Base-by-base conservation (phyloP, 108 stramenopile species). In the Stephanodiscus minutulus region DNA sequence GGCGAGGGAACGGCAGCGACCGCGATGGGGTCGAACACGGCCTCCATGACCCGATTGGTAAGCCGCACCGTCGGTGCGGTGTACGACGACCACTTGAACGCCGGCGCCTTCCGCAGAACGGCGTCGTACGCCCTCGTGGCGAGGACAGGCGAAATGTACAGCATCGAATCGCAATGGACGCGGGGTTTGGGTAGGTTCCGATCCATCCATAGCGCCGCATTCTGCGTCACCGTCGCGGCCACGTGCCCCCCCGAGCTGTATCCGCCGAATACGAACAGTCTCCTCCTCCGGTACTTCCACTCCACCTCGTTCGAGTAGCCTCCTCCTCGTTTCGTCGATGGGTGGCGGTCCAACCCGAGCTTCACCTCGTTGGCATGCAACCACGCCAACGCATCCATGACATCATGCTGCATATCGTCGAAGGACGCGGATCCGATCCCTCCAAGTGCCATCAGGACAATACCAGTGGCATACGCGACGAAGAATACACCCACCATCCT, bases 221-320 rank as follows among this genome's bases (percentile, higher is more conserved):
- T 54, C 49, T 85, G 85, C 49, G 74, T 56, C 12, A 80, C 60
- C 10, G 78, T 80, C 24, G 83, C 83, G 0, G 86, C 86, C 18
- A 90, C 86, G 66, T 90, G 89, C 17, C 84, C 89, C 0, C 88
- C 88, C 0, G 85, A 86, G 15, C 74, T 76, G 43, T 89, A 89
- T 39, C 88, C 88, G 29, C 88, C 88, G 77, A 89, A 84, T 7
- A 87, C 48, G 25, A 87, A 55, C 21, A 44, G 56, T 18, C 22
- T 53, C 46, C 57, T 69, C 28, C 62, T 41, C 18, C 24, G 44
- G 18, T 64, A 41, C 39, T 4, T 55, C 21, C 21, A 49, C 21
- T 52, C 31, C 25, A 15, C 21, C 11, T 44, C 12, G 3, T 58
- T n/a, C n/a, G n/a, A n/a, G n/a, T n/a, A n/a, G n/a, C 47, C 58